phyloP scores from a whole-genome alignment of 129 eudicot genomes.

The Chrysanthemum makinoi region DNA sequence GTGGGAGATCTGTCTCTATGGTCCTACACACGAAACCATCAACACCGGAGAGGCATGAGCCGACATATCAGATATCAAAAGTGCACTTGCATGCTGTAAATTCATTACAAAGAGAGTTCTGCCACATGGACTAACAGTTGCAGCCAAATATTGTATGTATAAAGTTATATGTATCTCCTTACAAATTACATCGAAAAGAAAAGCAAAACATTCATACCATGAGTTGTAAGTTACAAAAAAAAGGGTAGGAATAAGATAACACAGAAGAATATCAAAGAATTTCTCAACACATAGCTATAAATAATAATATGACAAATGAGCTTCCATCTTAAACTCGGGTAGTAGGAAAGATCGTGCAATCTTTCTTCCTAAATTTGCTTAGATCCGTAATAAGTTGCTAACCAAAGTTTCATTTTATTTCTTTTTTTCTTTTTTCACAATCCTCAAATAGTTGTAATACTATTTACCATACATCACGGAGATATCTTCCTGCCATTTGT shows the following conservation, averaged over 20 bases:
- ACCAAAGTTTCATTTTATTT: conserved; percentile 1
- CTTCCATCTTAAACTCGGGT: conserved; percentile 14
- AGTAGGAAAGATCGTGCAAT: conserved; percentile 16
- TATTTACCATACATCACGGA: conserved; percentile 80
- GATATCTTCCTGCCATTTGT: conserved; percentile 84
- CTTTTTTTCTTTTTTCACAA: background rate
- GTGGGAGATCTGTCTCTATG: too few species aligned
- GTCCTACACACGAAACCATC: too few species aligned
- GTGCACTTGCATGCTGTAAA: conserved; percentile 3
- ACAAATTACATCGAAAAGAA: conserved; percentile 15
- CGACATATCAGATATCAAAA: background rate
- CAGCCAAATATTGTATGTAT: conserved; percentile 20
- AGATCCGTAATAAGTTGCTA: conserved; percentile 14
- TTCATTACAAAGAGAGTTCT: conserved; percentile 7
- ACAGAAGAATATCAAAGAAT: conserved; percentile 39
- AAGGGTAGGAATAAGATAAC: conserved; percentile 11
- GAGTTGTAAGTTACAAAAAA: conserved; percentile 31
- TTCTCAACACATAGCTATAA: conserved; percentile 28
- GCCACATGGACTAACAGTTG: background rate
- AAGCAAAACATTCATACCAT: conserved; percentile 23
- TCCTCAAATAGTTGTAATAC: background rate
- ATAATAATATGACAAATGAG: conserved; percentile 13
- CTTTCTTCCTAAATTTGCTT: conserved; percentile 3
- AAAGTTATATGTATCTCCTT: conserved; percentile 24
- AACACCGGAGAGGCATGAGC: background rate